Evolutionary conservation across 2,329 filamentous ascomycete genomes (phyloP), one percentile per base, ranked within the genome.

Genomic region (Epichloe uncinata): DNA sequence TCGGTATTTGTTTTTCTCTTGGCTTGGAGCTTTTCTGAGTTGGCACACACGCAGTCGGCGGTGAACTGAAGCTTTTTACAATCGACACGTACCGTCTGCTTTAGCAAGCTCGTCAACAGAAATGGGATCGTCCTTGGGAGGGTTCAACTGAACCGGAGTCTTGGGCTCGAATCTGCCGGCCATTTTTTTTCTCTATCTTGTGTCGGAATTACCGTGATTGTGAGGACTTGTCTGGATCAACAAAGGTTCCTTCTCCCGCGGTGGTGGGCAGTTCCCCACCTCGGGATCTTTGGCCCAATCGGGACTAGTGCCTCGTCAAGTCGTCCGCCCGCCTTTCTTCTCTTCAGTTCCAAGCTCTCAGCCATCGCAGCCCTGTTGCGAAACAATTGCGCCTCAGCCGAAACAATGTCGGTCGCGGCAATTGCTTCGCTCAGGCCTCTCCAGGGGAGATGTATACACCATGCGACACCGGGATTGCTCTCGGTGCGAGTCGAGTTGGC

Each of bases 111-210:
- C 82, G 52, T 93, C 86, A 2, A 75, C 61, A n/a, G 82, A 82
- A 60, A 98, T 96, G 37, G 79, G 78, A 60, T 96, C 90, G 63
- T 88, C 78, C 70, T 94, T 97, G 13, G 93, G 93, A 37, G 88
- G 84, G 52, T 84, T 75, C 52, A 98, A 79, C 51, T 82, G 70
- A 53, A 93, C 83, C 3, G 86, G 77, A 30, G 72, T 71, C 68
- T 93, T 94, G 42, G 88, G 87, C 64, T 86, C 84, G 60, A 94
- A 94, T 58, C 78, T 84, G 55, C 74, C 77, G 53, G 74, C 65
- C 78, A 81, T 82, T 54, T 36, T 47, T 41, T 37, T 35, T 40
- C 8, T 15, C 18, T 43, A 18, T 51, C 40, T 30, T 18, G 12
- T 4, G 18, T 48, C n/a, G 7, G n/a, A 36, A 49, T 38, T 49